Evolutionary conservation across 1,139 yeast species (phyloP).

Genomic region (Candida gigantensis): DNA sequence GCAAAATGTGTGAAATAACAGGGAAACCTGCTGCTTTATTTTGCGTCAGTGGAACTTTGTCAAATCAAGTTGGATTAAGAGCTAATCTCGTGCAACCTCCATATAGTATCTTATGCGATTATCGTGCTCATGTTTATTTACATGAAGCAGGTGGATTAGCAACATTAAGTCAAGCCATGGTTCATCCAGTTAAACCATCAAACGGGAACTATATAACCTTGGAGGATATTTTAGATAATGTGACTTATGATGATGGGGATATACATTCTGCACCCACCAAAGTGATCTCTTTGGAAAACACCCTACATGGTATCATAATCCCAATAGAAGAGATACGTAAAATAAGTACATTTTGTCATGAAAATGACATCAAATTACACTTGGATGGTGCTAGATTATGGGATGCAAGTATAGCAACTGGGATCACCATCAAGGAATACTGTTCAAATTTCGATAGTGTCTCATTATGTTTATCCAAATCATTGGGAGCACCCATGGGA

Average conservation of each 20-base stretch:
- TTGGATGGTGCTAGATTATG: slow-evolving; percentile 96
- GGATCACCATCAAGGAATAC: slow-evolving; percentile 67
- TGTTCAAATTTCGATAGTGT: slow-evolving; percentile 84
- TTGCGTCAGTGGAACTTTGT: slow-evolving; percentile 88
- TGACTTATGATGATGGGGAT: slow-evolving; percentile 77
- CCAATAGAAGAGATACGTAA: slow-evolving; percentile 79
- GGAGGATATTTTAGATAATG: slow-evolving; percentile 64
- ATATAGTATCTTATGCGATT: slow-evolving; percentile 78
- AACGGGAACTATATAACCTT: slow-evolving; percentile 77
- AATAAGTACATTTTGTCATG: slow-evolving; percentile 71
- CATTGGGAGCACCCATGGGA: slow-evolving; percentile 94
- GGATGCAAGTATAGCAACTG: slow-evolving; percentile 83
- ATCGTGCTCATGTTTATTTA: slow-evolving; percentile 79
- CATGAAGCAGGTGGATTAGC: slow-evolving; percentile 94
- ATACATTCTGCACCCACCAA: slow-evolving; percentile 89
- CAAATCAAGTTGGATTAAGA: slow-evolving; percentile 85
- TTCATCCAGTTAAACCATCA: slow-evolving; percentile 73
- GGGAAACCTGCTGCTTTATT: slow-evolving; percentile 85
- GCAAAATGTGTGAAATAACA: slow-evolving; percentile 63
- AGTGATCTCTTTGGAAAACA: slow-evolving; percentile 83
- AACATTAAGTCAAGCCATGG: slow-evolving; percentile 89
- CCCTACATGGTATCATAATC: slow-evolving; percentile 78
- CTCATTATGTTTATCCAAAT: slow-evolving; percentile 85
- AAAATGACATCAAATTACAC: slow-evolving; percentile 66
- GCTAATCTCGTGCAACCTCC: slow-evolving; percentile 85